Conservation (phyloP, 192 early-diverging fungal species). For the Coemansia sp. region DNA sequence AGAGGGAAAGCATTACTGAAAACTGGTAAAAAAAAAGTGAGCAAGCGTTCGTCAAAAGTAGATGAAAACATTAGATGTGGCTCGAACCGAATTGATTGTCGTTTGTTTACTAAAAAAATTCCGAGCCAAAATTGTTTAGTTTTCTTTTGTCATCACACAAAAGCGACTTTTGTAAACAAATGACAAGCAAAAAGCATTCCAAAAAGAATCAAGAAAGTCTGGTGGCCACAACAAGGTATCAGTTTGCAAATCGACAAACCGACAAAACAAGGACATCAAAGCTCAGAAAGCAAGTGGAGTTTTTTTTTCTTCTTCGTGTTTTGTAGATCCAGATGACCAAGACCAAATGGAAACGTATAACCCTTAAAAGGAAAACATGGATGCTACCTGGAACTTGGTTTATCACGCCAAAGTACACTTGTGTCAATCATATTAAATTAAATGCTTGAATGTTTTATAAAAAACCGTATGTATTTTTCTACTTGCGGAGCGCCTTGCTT, state of each 20-base stretch:
- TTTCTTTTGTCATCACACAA: not conserved
- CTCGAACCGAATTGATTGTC: constrained; percentile 6
- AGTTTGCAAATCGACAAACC: no score
- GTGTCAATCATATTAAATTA: no score
- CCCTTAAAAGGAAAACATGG: not conserved
- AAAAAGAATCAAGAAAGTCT: no score
- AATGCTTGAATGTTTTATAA: no score
- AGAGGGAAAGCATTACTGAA: not conserved
- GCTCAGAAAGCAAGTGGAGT: no score
- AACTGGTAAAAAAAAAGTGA: not conserved
- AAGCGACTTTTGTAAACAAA: not conserved
- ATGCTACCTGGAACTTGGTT: no score
- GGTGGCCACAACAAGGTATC: no score
- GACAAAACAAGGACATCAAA: no score
- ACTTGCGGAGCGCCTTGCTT: constrained; percentile 31
- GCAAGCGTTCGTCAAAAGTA: not conserved
- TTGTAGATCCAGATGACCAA: no score
- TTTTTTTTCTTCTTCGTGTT: no score
- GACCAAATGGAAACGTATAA: no score
- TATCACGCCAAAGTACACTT: no score
- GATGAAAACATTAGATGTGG: not conserved
- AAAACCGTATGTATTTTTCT: not conserved
- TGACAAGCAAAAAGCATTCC: not conserved
- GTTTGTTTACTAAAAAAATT: not conserved
- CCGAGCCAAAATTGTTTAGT: not conserved